A percentile compares a stretch with the other conserved stretches of the same genome.
Conservation (phyloP, 257 asterid genomes). For the Solanum etuberosum region DNA sequence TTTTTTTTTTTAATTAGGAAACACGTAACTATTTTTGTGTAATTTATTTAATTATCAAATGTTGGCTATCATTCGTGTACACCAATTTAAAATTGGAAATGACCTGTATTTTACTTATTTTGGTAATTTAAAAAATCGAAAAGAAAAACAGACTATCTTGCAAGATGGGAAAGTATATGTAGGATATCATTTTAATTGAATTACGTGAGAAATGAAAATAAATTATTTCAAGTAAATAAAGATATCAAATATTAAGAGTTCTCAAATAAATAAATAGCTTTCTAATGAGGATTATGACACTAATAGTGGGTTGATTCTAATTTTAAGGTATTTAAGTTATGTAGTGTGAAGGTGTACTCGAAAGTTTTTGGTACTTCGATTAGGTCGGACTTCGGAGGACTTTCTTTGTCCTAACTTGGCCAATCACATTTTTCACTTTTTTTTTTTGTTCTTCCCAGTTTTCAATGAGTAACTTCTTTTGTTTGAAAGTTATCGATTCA, state of each 20-base stretch:
- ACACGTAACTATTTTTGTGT: neutral
- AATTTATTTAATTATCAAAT: neutral
- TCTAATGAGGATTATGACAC: neutral
- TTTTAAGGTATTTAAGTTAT: neutral
- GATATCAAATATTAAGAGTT: neutral
- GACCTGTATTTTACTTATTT: neutral
- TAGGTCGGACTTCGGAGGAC: accelerated
- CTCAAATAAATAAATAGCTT: neutral
- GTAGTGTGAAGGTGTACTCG: neutral
- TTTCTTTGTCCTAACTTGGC: neutral
- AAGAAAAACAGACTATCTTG: neutral
- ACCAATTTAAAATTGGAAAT: neutral
- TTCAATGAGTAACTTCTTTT: neutral
- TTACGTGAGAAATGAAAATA: neutral
- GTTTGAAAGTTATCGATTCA: neutral
- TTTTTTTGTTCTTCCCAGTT: neutral
- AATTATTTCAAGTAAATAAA: neutral
- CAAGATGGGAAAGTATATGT: neutral
- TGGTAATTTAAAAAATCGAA: neutral
- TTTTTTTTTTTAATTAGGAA: neutral
- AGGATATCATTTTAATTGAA: neutral
- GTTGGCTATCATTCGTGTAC: neutral
- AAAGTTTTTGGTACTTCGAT: neutral
- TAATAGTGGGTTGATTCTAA: neutral
- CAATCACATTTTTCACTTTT: neutral